Evolutionary conservation across 1,139 yeast genomes (phyloP).

Genomic region (Debaryomycetaceae sp.): DNA sequence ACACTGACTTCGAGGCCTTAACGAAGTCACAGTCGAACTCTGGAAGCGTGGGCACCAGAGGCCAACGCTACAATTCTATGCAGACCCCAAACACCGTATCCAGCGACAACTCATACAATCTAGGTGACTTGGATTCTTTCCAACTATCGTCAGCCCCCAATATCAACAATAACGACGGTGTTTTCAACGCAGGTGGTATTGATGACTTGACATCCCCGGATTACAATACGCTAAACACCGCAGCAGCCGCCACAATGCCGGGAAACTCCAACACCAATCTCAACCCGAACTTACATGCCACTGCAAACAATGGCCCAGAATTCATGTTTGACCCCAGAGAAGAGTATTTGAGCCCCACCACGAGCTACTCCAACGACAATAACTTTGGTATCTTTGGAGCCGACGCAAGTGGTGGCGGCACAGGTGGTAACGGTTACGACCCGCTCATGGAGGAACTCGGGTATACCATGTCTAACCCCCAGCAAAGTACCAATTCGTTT

Average conservation of each 20-base stretch:
- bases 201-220: too few species aligned
- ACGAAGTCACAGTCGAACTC: constrained; percentile 4
- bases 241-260: constrained; percentile 1
- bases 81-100: constrained; percentile 8
- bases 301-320: background rate
- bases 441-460: constrained; percentile 9
- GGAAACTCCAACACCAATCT: constrained; percentile 2
- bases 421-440: constrained; percentile 7
- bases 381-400: constrained; percentile 7
- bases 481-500: background rate
- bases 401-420: constrained; percentile 3
- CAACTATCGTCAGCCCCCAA: constrained; percentile 2
- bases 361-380: constrained; percentile 8
- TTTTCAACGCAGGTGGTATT: too few species aligned
- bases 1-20: constrained; percentile 7
- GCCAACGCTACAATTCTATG: constrained; percentile 3
- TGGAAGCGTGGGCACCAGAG: too few species aligned
- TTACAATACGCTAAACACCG: constrained; percentile 1
- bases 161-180: background rate
- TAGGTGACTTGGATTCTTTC: constrained; percentile 8
- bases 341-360: constrained; percentile 8
- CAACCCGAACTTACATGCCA: background rate
- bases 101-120: constrained; percentile 7
- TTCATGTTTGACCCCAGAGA: constrained; percentile 2
- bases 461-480: constrained; percentile 7